Conservation (phyloP, 805 yeast genomes). For the Metschnikowia noctiluminum region DNA sequence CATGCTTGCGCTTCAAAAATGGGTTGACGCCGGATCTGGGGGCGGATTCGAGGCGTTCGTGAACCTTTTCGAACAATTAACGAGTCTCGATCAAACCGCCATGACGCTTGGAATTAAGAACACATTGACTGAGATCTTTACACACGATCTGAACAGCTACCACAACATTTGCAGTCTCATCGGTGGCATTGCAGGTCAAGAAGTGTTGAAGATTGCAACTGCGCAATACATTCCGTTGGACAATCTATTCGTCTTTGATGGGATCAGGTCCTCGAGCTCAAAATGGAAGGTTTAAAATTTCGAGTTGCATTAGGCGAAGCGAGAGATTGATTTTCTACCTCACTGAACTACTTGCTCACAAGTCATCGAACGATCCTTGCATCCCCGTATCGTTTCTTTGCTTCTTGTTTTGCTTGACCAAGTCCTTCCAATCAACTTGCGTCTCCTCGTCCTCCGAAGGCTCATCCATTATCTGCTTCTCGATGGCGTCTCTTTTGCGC, state of each 20-base stretch:
- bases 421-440: conserved; percentile 83
- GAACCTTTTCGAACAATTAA: conserved; percentile 19
- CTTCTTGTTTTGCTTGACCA: conserved; percentile 64
- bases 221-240: conserved; percentile 78
- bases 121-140: conserved; percentile 32
- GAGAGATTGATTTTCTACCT: too few species aligned
- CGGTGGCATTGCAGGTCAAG: conserved; percentile 89
- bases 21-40: conserved; percentile 20
- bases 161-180: conserved; percentile 64
- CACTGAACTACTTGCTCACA: too few species aligned
- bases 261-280: conserved; percentile 50
- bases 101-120: conserved; percentile 17
- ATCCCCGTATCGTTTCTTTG: conserved; percentile 42
- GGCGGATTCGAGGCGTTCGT: conserved; percentile 22
- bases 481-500: conserved; percentile 65
- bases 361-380: conserved; percentile 60
- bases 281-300: conserved; percentile 37
- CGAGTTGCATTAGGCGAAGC: too few species aligned
- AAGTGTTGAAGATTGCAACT: conserved; percentile 70
- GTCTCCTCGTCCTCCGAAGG: conserved; percentile 41
- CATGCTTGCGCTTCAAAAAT: conserved; percentile 34
- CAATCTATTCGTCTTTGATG: conserved; percentile 71
- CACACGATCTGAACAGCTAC: conserved; percentile 41
- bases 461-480: conserved; percentile 45
- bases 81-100: conserved; percentile 15